phyloP scores from a whole-genome alignment of 805 yeast genomes.

The Metschnikowia noctiluminum region DNA sequence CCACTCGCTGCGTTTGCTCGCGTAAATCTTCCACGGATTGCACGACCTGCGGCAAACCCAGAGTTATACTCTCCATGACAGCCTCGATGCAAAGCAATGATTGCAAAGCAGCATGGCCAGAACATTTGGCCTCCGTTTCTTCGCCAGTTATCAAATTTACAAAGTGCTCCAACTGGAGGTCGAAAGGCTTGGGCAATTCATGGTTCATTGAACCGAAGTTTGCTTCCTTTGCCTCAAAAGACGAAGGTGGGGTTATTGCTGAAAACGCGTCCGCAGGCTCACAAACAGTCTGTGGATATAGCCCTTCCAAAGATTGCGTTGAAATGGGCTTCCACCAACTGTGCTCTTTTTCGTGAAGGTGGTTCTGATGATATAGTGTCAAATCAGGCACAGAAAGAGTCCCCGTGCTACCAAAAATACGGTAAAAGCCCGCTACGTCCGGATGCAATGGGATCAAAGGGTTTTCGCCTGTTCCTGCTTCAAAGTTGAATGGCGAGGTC shows the following conservation, averaged over 20 bases:
- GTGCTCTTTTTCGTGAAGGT: conserved; percentile 16
- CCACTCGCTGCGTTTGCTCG: not conserved
- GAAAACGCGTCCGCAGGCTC: conserved; percentile 6
- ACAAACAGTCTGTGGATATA: not conserved
- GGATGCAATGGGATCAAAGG: conserved; percentile 36
- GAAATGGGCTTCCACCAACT: conserved; percentile 30
- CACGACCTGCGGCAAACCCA: conserved; percentile 26
- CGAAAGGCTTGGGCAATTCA: conserved; percentile 30
- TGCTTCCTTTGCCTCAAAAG: conserved; percentile 23
- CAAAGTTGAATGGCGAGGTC: conserved; percentile 39
- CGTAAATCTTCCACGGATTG: conserved; percentile 6
- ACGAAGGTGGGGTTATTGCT: conserved; percentile 30
- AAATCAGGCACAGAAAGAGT: conserved; percentile 41
- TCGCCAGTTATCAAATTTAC: conserved; percentile 30
- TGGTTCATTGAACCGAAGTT: conserved; percentile 8
- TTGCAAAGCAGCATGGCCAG: conserved; percentile 33
- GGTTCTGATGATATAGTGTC: conserved; percentile 33
- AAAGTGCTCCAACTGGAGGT: conserved; percentile 38
- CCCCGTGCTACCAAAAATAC: conserved; percentile 38
- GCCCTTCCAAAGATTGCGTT: conserved; percentile 18
- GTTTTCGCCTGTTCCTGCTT: conserved; percentile 43
- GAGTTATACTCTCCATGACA: conserved; percentile 28
- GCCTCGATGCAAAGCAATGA: conserved; percentile 37
- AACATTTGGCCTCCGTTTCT: conserved; percentile 26
- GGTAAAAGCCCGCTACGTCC: conserved; percentile 32